Evolutionary conservation across 805 yeast genomes (phyloP).

Genomic region (Zygotorulaspora sp.): DNA sequence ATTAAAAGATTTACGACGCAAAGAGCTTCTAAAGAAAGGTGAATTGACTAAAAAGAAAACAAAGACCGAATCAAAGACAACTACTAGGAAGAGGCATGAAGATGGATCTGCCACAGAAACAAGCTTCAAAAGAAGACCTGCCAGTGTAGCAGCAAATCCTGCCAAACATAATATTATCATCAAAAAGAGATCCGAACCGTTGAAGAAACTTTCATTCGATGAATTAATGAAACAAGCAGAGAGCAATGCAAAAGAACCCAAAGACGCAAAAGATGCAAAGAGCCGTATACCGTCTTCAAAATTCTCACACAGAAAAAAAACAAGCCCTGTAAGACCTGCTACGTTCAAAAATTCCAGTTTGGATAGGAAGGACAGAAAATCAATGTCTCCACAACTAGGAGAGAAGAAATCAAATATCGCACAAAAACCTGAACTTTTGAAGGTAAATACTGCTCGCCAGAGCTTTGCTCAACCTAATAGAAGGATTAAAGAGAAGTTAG

Average conservation of each 20-base stretch:
- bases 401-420: background rate
- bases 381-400: conserved; percentile 3
- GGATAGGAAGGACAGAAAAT: background rate
- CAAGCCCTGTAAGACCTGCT: too few relatives aligned
- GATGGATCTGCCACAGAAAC: conserved; percentile 17
- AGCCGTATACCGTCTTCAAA: conserved; percentile 6
- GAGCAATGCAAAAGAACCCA: conserved; percentile 27
- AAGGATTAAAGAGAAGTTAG: conserved; percentile 45
- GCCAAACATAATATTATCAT: background rate
- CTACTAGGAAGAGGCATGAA: conserved; percentile 13
- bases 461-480: conserved; percentile 55
- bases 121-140: conserved; percentile 22
- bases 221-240: conserved; percentile 58
- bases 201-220: conserved; percentile 47
- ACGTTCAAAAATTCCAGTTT: background rate
- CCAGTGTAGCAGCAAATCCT: background rate
- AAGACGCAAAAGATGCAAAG: conserved; percentile 10
- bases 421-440: conserved; percentile 10
- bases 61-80: conserved; percentile 6
- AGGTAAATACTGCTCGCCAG: conserved; percentile 15
- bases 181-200: conserved; percentile 19
- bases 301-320: too few relatives aligned
- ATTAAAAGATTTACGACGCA: conserved; percentile 59
- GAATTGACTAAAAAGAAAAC: conserved; percentile 37
- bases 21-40: conserved; percentile 44